Evolutionary conservation across 1,139 yeast genomes (phyloP), one percentile per base, ranked within the genome.

Genomic region (Candida buenavistaensis): DNA sequence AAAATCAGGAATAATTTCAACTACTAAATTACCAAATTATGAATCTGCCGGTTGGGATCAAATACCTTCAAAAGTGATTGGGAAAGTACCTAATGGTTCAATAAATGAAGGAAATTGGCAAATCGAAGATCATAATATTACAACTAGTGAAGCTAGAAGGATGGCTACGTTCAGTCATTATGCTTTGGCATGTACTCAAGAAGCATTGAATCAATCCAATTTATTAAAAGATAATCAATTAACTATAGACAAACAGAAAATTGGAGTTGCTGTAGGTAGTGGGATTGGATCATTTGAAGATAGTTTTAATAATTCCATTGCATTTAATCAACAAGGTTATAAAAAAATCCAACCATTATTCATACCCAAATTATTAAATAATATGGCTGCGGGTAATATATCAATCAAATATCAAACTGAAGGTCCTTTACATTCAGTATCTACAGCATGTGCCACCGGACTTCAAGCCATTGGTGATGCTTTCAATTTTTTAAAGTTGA

Each of bases 381-480:
- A 92, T 57, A 94, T 94, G 97, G 96, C 96, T 0, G 89, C 92
- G 0, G 97, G 98, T 2, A 83, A 89, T 46, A 76, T 92, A 4
- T 83, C 96, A 4, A 90, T 92, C 39, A 73, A 77, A 45, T 77
- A 80, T 51, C 83, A 85, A 3, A 62, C 88, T 22, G 67, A 74
- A 47, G 99, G 98, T 0, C 96, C 96, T 2, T 78, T 86, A 37
- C 96, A 89, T 54, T 68, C 96, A 0, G 94, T 82, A 0, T 78
- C 96, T 1, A 89, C 97, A 0, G 98, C 98, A 1, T 94, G 99
- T 64, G 96, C 98, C 3, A 89, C 98, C 0, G 99, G 99, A 0
- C 76, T 86, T 20, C 95, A 92, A 53, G 78, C 97, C 0, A 82
- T 94, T 37, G 97, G 98, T 2, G 99, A 94, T 54, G 97, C 96